Base-by-base conservation (phyloP, 2,329 filamentous ascomycete genomes). In the Colletotrichum caudatum region DNA sequence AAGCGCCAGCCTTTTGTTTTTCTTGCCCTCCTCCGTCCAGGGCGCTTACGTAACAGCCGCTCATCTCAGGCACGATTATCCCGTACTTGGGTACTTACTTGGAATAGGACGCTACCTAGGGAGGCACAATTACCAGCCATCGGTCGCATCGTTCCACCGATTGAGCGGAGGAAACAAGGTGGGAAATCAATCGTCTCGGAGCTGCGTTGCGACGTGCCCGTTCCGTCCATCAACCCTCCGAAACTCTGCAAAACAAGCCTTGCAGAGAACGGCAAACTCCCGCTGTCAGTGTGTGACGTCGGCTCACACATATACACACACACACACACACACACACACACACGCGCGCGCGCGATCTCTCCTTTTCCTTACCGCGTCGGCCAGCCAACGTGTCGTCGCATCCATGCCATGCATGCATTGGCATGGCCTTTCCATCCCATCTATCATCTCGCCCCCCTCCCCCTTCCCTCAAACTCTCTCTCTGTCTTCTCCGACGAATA, bases 231-330 rank as follows among this genome's bases (percentile, higher is more conserved):
- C 29, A 29, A 37, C 57, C 54, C 63, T 39, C 39, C 48, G 59
- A 57, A 44, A 57, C 37, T 20, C 48, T 56, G 59, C 63, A 50
- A 48, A 18, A 44, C 23, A 48, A 72, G 18, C 69, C 66, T 57
- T 72, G 59, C 54, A 64, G 50, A 60, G 29, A 64, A 69, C 60
- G 64, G 59, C 69, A 72, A 61, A 69, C 69, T 72, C 69, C 65
- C 66, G 69, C 69, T 72, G 69, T 69, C 65, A 72, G 35, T 61
- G 39, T 56, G 41, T 61, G 39, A 60, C 66, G 59, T 53, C 35
- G 26, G 50, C 33, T 48, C 64, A 11, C 37, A n/a, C 62, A 8
- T 16, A 11, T 16, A 29, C 29, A 29, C 29, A 29, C 29, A 29
- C 29, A n/a, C n/a, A n/a, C n/a, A n/a, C 64, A 11, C 37, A n/a